A percentile compares a stretch with the other conserved stretches of the same genome.
These are phyloP conservation scores for Backusella parvicylindrica DNA, from an alignment of 192 early-diverging fungal species.

Conservation along the genomic window DNA sequence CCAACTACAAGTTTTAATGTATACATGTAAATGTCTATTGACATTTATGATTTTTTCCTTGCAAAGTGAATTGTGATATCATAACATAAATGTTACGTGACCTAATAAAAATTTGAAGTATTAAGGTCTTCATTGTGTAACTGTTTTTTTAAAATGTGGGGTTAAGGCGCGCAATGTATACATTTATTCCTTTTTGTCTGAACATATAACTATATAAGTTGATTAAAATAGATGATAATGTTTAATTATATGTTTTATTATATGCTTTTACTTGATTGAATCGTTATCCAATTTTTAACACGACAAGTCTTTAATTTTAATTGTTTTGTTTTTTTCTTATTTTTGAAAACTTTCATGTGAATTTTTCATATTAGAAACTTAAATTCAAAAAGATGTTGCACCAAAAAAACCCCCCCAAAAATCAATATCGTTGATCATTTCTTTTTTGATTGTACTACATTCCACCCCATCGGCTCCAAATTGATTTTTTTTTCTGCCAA, in stretches of 20 bases:
- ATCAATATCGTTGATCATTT: background rate
- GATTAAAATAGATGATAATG: too few species aligned
- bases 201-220: too few species aligned
- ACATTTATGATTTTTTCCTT: background rate
- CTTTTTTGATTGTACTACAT: background rate
- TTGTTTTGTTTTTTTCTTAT: background rate
- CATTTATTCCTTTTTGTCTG: background rate
- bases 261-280: background rate
- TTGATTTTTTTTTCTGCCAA: background rate
- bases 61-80: background rate
- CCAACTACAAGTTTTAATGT: background rate
- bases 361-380: conserved; percentile 1
- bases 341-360: conserved; percentile 1
- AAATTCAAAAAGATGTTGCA: background rate
- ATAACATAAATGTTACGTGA: background rate
- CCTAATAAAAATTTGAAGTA: background rate
- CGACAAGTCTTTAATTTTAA: background rate
- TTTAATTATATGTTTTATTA: too few species aligned
- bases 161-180: background rate
- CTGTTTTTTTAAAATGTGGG: background rate
- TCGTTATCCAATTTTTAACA: too few species aligned
- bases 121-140: background rate
- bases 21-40: too few species aligned
- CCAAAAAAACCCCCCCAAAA: background rate
- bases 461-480: background rate